Evolutionary conservation across 768 basidiomycete species (phyloP), one percentile per base, ranked within the genome.

Genomic region (Amanita rimosa): DNA sequence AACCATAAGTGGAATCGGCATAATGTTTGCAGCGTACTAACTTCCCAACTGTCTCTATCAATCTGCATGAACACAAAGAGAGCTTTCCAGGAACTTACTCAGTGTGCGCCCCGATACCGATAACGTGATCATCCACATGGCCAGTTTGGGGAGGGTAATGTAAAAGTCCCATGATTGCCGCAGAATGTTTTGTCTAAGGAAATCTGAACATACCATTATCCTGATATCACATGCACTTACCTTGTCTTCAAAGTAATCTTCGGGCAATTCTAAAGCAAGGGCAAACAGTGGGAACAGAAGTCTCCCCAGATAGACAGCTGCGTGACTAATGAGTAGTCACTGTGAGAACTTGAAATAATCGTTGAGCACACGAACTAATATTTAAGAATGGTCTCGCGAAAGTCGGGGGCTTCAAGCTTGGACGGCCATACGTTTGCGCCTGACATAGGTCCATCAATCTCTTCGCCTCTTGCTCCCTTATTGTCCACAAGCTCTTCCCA

Each of bases 21-120:
- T 45, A 14, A n/a, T 29, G 10, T 35, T 19, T 24, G n/a, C n/a
- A 9, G 14, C 10, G n/a, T 34, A 19, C 58, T 50, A 49, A 70
- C 70, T 63, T 73, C 71, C 67, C 68, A 74, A 49, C 71, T 74
- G 31, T 19, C 38, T 4, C 40, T 11, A 9, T 35, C 36, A n/a
- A n/a, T 10, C 33, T 16, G 34, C 13, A 33, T 36, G 8, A 21
- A 35, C 26, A 31, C 36, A 43, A 33, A 24, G 37, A 31, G n/a
- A n/a, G 8, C 1, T 4, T 22, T 11, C 31, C 13, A 29, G 8
- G 33, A 5, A 52, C 74, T 55, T 58, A 85, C 84, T 85, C 83
- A 1, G 81, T 84, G 60, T 89, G 87, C 0, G 87, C 85, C 0
- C 89, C 88, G 48, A 93, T 84, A 0, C 90, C 90, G n/a, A 84